phyloP scores from a whole-genome alignment of 2,329 filamentous ascomycete genomes.

The Canariomyces notabilis region DNA sequence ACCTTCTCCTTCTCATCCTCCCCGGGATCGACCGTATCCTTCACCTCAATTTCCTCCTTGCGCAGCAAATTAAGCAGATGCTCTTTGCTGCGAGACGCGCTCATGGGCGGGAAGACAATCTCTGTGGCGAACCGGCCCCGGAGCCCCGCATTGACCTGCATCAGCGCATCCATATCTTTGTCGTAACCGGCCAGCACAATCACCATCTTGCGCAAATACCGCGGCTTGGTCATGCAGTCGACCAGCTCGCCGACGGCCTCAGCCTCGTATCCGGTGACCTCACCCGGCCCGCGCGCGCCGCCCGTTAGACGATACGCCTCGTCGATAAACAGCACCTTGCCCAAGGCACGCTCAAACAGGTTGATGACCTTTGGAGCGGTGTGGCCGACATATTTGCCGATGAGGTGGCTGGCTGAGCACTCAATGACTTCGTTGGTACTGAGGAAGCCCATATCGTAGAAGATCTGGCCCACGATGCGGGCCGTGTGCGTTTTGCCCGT shows the following conservation, averaged over 20 bases:
- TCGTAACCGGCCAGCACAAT: slow-evolving; percentile 51
- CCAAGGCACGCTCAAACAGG: slow-evolving; percentile 54
- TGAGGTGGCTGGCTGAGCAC: slow-evolving; percentile 60
- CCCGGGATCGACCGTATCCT: slow-evolving; percentile 4
- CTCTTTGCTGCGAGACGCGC: slow-evolving; percentile 2
- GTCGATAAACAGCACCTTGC: slow-evolving; percentile 43
- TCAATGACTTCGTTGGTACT: slow-evolving; percentile 54
- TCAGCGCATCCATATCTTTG: slow-evolving; percentile 45
- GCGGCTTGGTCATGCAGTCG: slow-evolving; percentile 33
- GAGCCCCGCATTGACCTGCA: slow-evolving; percentile 47
- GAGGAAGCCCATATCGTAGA: slow-evolving; percentile 67
- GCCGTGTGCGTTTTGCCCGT: slow-evolving; percentile 68
- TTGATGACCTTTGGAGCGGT: slow-evolving; percentile 60
- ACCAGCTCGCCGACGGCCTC: slow-evolving; percentile 31
- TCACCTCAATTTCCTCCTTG: slow-evolving; percentile 14
- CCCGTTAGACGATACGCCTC: slow-evolving; percentile 62
- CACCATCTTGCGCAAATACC: slow-evolving; percentile 42
- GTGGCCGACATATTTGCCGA: slow-evolving; percentile 63
- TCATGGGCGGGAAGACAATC: slow-evolving; percentile 13
- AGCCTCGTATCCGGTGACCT: slow-evolving; percentile 43
- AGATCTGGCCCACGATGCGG: slow-evolving; percentile 65
- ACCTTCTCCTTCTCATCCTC: slow-evolving; percentile 10
- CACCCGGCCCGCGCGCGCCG: slow-evolving; percentile 28
- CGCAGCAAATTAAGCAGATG: slow-evolving; percentile 12
- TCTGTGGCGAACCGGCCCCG: slow-evolving; percentile 41